Base-by-base conservation (phyloP, 345 rosid species). In the Sapria himalayana region DNA sequence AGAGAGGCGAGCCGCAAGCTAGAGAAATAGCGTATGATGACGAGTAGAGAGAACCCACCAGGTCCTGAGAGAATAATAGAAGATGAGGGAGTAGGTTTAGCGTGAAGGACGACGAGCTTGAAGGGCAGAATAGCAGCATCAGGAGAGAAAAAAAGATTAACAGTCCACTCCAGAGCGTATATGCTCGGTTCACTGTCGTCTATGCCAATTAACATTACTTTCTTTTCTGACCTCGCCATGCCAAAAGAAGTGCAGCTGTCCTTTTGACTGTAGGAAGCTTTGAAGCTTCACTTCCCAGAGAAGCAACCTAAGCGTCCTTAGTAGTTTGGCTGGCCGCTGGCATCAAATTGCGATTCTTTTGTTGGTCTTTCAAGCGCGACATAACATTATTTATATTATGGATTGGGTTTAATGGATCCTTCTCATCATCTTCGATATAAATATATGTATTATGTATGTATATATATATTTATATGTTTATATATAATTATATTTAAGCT, bases 91-190 rank as follows among this genome's bases (percentile, higher is more conserved):
- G 67, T 14, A 36, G 92, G 92, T 60, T 76, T 89, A 45, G 93
- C 78, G 53, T 82, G 72, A 46, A 82, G 69, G 62, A 89, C 45
- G 33, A 76, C 42, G 52, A 89, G 86, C 54, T 71, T 72, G 59
- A 76, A 89, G n/a, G 74, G 92, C 43, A 49, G 47, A 58, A 59
- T 62, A 9, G 78, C 46, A 35, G 61, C 55, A 21, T 41, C 59
- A 2, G 80, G 78, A 42, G 62, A 46, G 62, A 82, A 72, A 70
- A 89, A 82, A 35, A 55, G 86, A 48, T 74, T 79, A 3, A 89
- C 65, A 2, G 84, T 74, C 98, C 95, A 89, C 51, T 73, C 69
- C 46, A 89, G 55, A 1, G 93, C 98, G 76, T 82, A 82, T 4
- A 14, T 23, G 55, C 92, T 79, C 22, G 63, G 81, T 40, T 75